Conservation (phyloP, 108 stramenopile genomes). For the Schizochytrium sp. region DNA sequence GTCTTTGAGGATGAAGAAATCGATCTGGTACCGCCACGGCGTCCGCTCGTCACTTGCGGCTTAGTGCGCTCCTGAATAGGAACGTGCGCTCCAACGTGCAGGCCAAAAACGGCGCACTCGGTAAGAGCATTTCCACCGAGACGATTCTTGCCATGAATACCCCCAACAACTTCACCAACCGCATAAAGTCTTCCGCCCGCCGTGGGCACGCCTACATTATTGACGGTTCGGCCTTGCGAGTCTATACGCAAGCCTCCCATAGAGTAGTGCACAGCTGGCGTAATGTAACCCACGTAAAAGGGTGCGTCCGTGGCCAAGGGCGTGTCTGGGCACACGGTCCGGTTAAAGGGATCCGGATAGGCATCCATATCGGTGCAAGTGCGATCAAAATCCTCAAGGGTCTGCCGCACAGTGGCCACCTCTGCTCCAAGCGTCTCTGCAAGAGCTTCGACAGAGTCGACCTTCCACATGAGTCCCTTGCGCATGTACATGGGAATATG, state of each 20-base stretch:
- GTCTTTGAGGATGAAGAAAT: too few species aligned
- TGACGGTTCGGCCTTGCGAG: not conserved
- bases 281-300: slow-evolving; percentile 11
- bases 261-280: slow-evolving; percentile 23
- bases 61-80: not conserved
- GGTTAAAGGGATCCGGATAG: not conserved
- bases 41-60: not conserved
- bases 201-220: slow-evolving; percentile 10
- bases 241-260: slow-evolving; percentile 21
- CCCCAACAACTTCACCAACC: slow-evolving; percentile 46
- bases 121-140: slow-evolving; percentile 46
- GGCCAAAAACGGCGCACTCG: slow-evolving; percentile 48
- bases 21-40: not conserved
- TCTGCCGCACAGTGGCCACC: slow-evolving; percentile 35
- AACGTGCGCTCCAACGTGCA: slow-evolving; percentile 9
- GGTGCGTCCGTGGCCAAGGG: not conserved
- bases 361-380: slow-evolving; percentile 26
- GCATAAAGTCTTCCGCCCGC: slow-evolving; percentile 34
- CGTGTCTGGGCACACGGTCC: not conserved
- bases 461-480: slow-evolving; percentile 63
- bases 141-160: slow-evolving; percentile 47
- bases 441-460: slow-evolving; percentile 61
- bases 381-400: slow-evolving; percentile 55
- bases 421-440: slow-evolving; percentile 60
- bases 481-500: slow-evolving; percentile 73